phyloP scores from a whole-genome alignment of 2,329 filamentous ascomycete genomes.

The Samsoniella hepiali region DNA sequence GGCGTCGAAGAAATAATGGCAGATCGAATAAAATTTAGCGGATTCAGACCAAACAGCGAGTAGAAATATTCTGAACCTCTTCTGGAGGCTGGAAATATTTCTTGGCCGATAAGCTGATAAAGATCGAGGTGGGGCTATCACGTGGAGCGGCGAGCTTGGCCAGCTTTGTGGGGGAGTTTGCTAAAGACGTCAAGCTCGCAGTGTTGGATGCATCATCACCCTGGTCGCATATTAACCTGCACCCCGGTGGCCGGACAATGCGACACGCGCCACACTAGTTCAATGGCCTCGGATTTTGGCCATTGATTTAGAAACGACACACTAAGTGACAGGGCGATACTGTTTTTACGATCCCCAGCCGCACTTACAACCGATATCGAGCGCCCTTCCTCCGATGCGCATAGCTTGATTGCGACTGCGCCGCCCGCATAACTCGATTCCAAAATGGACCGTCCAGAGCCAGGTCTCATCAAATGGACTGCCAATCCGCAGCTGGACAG shows the following conservation, averaged over 20 bases:
- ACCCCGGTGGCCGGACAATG: neutral
- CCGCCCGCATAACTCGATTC: neutral
- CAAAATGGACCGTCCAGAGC: conserved; percentile 56
- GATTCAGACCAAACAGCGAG: neutral
- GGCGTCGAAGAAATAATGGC: neutral
- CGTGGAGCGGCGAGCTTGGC: conserved; percentile 9
- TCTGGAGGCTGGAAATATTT: conserved; percentile 9
- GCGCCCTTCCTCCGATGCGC: neutral
- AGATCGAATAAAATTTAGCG: neutral
- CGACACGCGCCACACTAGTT: conserved; percentile 2
- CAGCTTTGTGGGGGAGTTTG: conserved; percentile 5
- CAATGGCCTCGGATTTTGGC: conserved; percentile 17
- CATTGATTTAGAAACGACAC: conserved; percentile 1
- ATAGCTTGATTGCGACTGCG: neutral
- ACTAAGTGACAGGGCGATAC: neutral
- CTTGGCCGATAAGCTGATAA: conserved; percentile 19
- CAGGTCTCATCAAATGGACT: conserved; percentile 65
- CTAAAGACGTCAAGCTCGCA: neutral
- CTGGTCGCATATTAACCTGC: conserved; percentile 9
- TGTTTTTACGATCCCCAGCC: neutral
- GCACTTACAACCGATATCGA: neutral
- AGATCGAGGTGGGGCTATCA: conserved; percentile 16
- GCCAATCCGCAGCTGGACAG: conserved; percentile 56
- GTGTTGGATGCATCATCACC: neutral
- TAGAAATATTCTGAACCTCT: neutral